A percentile compares a stretch with the other conserved stretches of the same genome.
phyloP scores from a whole-genome alignment of 2,329 filamentous ascomycete genomes.

The Neofusicoccum kwambonambiense region DNA sequence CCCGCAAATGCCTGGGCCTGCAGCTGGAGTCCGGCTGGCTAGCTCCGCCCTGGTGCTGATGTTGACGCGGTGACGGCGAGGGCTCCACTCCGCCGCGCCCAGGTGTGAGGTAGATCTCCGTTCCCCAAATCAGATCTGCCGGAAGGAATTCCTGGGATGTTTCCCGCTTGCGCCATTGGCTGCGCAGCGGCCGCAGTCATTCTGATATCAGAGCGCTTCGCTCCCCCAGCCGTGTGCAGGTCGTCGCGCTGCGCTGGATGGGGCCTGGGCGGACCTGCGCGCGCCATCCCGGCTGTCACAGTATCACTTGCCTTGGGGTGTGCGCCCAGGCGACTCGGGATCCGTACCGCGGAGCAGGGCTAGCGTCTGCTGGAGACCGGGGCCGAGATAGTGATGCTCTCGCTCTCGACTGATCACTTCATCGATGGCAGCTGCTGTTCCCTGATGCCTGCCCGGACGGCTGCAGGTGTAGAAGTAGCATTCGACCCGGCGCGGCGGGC shows the following conservation, averaged over 20 bases:
- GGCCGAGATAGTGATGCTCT: neutral
- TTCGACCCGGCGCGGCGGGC: neutral
- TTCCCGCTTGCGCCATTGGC: neutral
- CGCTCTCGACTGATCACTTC: neutral
- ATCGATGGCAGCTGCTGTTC: neutral
- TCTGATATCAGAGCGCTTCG: neutral
- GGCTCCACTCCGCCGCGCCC: neutral
- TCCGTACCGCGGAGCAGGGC: neutral
- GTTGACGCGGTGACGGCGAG: neutral
- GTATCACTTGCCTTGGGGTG: neutral
- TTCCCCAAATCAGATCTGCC: neutral
- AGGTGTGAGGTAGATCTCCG: neutral
- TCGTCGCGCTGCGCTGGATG: neutral
- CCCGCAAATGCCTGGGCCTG: neutral
- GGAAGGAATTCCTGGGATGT: neutral
- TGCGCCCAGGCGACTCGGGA: neutral
- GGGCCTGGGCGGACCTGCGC: neutral
- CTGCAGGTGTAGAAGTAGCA: neutral
- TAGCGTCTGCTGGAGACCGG: neutral
- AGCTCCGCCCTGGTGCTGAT: neutral
- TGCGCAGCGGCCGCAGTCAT: neutral
- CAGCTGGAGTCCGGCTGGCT: neutral
- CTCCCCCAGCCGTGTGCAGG: constrained; percentile 2
- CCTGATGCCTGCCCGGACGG: neutral
- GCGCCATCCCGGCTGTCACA: neutral